phyloP scores from a whole-genome alignment of 2,329 filamentous ascomycete species.

The Penicillium frequentans region DNA sequence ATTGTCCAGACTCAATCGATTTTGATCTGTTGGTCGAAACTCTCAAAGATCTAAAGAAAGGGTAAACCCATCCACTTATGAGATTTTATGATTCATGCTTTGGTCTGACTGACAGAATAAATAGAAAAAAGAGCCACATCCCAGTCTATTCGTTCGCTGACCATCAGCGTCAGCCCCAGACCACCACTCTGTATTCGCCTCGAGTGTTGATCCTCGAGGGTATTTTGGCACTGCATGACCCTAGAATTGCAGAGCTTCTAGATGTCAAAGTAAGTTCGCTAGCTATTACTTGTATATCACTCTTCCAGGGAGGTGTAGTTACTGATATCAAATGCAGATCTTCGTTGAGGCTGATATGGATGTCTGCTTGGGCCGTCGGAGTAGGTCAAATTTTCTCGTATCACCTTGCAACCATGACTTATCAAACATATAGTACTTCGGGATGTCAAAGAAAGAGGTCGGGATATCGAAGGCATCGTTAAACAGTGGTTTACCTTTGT shows the following conservation, averaged over 20 bases:
- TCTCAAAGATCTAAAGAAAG: constrained; percentile 81
- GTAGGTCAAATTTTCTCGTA: constrained; percentile 50
- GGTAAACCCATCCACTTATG: constrained; percentile 56
- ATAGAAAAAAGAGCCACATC: constrained; percentile 67
- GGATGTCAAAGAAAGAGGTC: constrained; percentile 83
- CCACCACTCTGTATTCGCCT: constrained; percentile 90
- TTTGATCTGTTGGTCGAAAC: constrained; percentile 84
- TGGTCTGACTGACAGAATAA: constrained; percentile 5
- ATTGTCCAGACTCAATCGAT: constrained; percentile 90
- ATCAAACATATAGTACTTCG: constrained; percentile 62
- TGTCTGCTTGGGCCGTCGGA: constrained; percentile 83
- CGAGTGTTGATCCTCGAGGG: constrained; percentile 95
- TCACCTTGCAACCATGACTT: not conserved
- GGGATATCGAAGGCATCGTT: constrained; percentile 92
- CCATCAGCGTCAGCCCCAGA: constrained; percentile 75
- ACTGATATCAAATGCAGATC: constrained; percentile 54
- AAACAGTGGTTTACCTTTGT: constrained; percentile 98
- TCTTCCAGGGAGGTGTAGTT: not conserved
- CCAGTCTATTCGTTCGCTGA: constrained; percentile 94
- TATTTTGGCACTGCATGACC: constrained; percentile 91
- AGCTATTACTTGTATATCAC: not conserved
- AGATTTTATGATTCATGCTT: not conserved
- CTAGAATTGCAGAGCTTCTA: constrained; percentile 77
- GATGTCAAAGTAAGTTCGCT: constrained; percentile 74
- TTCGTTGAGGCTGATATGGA: constrained; percentile 97